These are phyloP conservation scores for Magnaporthales sp. DNA, from an alignment of 2,329 filamentous ascomycete species.

Conservation along the genomic window DNA sequence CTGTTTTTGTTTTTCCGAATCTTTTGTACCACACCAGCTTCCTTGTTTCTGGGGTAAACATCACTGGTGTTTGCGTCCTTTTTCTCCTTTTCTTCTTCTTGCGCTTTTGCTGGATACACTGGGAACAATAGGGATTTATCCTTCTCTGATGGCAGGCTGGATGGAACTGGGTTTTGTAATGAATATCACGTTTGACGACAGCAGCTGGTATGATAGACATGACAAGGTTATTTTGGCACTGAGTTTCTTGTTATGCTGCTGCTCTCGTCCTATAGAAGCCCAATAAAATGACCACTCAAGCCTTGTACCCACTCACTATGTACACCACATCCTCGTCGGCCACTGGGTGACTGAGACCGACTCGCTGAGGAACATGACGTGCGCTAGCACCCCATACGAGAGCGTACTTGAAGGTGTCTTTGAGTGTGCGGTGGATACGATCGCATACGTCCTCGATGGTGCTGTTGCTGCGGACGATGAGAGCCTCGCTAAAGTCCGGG, in stretches of 20 bases:
- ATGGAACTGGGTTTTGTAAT: background rate
- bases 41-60: background rate
- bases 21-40: background rate
- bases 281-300: constrained; percentile 25
- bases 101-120: background rate
- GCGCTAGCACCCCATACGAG: constrained; percentile 97
- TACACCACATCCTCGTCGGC: constrained; percentile 61
- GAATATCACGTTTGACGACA: constrained; percentile 2
- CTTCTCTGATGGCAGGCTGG: background rate
- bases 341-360: constrained; percentile 77
- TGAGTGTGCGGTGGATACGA: constrained; percentile 83
- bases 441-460: constrained; percentile 97
- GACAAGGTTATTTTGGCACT: background rate
- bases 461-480: constrained; percentile 84
- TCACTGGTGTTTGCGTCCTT: background rate
- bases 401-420: constrained; percentile 99
- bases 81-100: background rate
- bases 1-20: background rate
- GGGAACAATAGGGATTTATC: background rate
- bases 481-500: constrained; percentile 79
- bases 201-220: constrained; percentile 1
- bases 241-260: background rate
- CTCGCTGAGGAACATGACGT: constrained; percentile 86
- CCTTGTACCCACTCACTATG: constrained; percentile 57
- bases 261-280: background rate